Evolutionary conservation across 352 stramenopile species (phyloP).

Genomic region (Globisporangium nodosum): DNA sequence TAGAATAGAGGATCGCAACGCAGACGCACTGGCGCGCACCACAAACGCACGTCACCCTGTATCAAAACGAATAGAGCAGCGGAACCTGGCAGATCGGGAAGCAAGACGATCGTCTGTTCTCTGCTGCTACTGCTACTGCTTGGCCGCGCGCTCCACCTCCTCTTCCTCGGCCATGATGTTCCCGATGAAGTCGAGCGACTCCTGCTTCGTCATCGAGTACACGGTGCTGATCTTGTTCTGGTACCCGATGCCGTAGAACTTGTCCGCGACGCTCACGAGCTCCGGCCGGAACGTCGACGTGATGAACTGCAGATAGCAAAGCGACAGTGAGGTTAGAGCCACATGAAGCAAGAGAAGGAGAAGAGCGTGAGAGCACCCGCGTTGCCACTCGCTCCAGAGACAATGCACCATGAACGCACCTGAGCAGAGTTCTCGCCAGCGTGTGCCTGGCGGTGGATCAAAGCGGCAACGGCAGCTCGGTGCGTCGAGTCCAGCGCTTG

Average conservation of each 20-base stretch:
- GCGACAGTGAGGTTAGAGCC: neutral
- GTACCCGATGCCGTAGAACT: slow-evolving; percentile 98
- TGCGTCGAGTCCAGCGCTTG: slow-evolving; percentile 99
- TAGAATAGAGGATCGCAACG: no score
- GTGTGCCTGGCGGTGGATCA: slow-evolving; percentile 97
- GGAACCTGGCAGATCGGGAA: neutral
- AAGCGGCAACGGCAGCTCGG: slow-evolving; percentile 91
- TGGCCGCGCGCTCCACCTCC: slow-evolving; percentile 37
- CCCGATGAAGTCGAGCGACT: slow-evolving; percentile 96
- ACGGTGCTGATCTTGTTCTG: slow-evolving; percentile 98
- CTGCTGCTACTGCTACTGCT: slow-evolving; percentile 10
- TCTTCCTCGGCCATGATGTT: slow-evolving; percentile 89
- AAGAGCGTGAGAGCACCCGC: neutral
- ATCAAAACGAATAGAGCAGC: slow-evolving; percentile 4
- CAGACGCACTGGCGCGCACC: neutral
- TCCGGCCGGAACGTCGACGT: slow-evolving; percentile 99
- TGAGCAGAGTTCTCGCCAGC: slow-evolving; percentile 95
- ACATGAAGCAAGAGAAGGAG: neutral
- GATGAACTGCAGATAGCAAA: slow-evolving; percentile 84
- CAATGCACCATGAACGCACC: slow-evolving; percentile 24
- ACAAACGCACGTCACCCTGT: neutral
- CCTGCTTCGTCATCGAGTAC: slow-evolving; percentile 93
- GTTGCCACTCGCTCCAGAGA: neutral
- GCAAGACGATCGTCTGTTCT: neutral
- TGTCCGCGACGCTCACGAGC: slow-evolving; percentile 95